A percentile compares a stretch with the other conserved stretches of the same genome.
Conservation (phyloP, 2,329 filamentous ascomycete genomes). For the Chaetothyriales sp. region DNA sequence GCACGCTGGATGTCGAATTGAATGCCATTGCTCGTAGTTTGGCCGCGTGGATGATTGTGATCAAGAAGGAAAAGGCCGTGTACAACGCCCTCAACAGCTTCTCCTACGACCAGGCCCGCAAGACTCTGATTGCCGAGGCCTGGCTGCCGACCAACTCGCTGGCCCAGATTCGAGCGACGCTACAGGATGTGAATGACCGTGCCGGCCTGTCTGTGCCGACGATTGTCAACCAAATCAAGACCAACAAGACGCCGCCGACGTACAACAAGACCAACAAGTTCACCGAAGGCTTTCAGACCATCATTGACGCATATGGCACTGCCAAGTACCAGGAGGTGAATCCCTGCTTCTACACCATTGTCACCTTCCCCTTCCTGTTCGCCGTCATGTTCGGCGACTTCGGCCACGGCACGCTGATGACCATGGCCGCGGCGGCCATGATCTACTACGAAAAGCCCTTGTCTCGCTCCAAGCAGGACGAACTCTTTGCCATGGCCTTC, state of each 20-base stretch:
- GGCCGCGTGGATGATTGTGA: slow-evolving; percentile 91
- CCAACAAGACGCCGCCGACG: slow-evolving; percentile 92
- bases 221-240: slow-evolving; percentile 94
- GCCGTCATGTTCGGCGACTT: slow-evolving; percentile 99
- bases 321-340: slow-evolving; percentile 97
- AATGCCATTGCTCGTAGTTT: slow-evolving; percentile 85
- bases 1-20: slow-evolving; percentile 81
- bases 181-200: slow-evolving; percentile 92
- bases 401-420: slow-evolving; percentile 84
- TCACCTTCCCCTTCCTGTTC: slow-evolving; percentile 98
- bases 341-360: slow-evolving; percentile 82
- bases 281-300: slow-evolving; percentile 95
- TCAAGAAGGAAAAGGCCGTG: slow-evolving; percentile 96
- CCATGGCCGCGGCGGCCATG: slow-evolving; percentile 71
- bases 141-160: slow-evolving; percentile 93
- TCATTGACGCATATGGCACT: slow-evolving; percentile 96
- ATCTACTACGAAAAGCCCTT: slow-evolving; percentile 92
- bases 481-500: slow-evolving; percentile 96
- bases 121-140: slow-evolving; percentile 92
- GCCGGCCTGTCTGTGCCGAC: slow-evolving; percentile 94
- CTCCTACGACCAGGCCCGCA: slow-evolving; percentile 88
- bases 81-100: slow-evolving; percentile 93
- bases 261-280: slow-evolving; percentile 98
- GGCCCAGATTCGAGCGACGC: slow-evolving; percentile 74
- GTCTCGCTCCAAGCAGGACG: slow-evolving; percentile 74